phyloP scores from a whole-genome alignment of 768 basidiomycete genomes.

The Lactarius quietus region DNA sequence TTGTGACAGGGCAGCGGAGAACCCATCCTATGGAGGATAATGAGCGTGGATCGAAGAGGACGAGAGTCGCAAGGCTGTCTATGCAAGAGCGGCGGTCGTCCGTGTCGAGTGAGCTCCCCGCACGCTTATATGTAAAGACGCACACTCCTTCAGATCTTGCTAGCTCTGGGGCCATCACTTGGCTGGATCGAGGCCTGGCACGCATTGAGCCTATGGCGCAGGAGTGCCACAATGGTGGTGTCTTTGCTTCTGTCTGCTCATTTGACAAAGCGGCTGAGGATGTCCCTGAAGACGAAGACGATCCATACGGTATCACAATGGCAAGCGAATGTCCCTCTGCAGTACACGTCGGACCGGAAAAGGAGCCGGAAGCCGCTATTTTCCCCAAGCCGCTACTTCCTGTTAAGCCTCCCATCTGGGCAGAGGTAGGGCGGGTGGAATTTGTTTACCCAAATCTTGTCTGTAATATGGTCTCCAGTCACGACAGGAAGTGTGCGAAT shows the following conservation, averaged over 20 bases:
- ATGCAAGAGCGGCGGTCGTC: background rate
- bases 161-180: background rate
- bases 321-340: background rate
- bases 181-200: background rate
- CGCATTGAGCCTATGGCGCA: background rate
- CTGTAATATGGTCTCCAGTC: constrained; percentile 44
- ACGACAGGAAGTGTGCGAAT: constrained; percentile 82
- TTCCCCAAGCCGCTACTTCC: constrained; percentile 30
- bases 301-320: background rate
- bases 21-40: background rate
- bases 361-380: background rate
- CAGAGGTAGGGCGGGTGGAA: constrained; percentile 35
- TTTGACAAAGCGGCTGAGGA: constrained; percentile 3
- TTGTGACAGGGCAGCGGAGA: background rate
- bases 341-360: background rate
- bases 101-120: background rate
- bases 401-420: constrained; percentile 42
- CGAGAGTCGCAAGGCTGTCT: background rate
- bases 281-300: constrained; percentile 1
- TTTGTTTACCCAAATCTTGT: background rate
- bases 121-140: background rate
- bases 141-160: background rate
- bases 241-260: background rate
- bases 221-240: background rate
- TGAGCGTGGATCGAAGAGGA: background rate